Conservation (phyloP, 148 eudicot genomes). For the Cornus kousa region DNA sequence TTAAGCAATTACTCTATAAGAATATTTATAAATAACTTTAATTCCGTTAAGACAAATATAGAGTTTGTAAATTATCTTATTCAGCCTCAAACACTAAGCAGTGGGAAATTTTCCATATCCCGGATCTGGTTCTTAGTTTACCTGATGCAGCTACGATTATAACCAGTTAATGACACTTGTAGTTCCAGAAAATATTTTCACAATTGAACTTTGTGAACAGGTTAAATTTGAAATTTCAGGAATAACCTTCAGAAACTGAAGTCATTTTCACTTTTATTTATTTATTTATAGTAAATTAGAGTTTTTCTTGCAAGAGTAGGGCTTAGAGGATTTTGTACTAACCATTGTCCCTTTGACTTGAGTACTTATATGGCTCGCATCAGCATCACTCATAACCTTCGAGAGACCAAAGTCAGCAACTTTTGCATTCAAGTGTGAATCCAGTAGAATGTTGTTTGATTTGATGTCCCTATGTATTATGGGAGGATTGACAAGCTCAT, state of each 20-base stretch:
- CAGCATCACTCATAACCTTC: constrained; percentile 46
- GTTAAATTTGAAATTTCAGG: neutral
- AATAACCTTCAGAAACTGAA: too few relatives aligned
- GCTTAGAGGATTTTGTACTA: constrained; percentile 16
- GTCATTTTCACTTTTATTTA: too few relatives aligned
- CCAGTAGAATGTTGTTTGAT: too few relatives aligned
- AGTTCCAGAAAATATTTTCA: neutral
- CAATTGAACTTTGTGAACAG: neutral
- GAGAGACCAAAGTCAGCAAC: constrained; percentile 76
- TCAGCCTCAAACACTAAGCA: neutral
- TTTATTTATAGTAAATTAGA: too few relatives aligned
- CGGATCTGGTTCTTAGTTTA: neutral
- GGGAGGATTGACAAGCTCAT: constrained; percentile 73
- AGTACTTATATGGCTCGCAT: constrained; percentile 53
- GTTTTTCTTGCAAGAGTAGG: too few relatives aligned
- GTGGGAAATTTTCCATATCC: neutral
- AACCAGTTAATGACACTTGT: neutral
- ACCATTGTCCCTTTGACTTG: constrained; percentile 86
- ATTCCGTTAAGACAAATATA: too few relatives aligned
- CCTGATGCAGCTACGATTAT: neutral
- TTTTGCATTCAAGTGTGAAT: constrained; percentile 44
- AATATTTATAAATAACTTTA: too few relatives aligned
- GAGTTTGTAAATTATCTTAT: too few relatives aligned
- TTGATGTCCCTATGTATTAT: too few relatives aligned
- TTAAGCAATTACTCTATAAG: too few relatives aligned